These are phyloP conservation scores for Halophytophthora polymorphica DNA, from an alignment of 352 stramenopile genomes.

Conservation along the genomic window DNA sequence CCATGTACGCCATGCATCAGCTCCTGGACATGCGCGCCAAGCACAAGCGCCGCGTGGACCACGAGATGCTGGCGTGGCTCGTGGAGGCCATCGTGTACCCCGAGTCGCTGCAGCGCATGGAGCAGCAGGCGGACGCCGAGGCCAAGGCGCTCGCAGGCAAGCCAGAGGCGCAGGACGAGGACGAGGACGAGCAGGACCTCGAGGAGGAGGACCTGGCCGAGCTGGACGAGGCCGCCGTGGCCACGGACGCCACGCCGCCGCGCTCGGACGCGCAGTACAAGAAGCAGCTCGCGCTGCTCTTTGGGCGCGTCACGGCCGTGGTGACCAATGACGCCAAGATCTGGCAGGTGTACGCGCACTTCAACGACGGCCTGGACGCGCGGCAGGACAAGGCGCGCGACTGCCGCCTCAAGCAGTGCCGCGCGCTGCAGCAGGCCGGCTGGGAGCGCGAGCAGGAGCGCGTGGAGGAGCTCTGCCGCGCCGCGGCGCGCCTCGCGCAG, in stretches of 20 bases:
- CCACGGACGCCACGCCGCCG: constrained; percentile 47
- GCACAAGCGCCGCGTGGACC: constrained; percentile 74
- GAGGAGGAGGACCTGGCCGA: constrained; percentile 52
- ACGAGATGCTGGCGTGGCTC: constrained; percentile 78
- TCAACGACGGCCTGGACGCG: constrained; percentile 59
- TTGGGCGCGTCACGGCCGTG: constrained; percentile 74
- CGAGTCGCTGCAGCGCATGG: constrained; percentile 37
- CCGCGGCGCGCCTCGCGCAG: constrained; percentile 48
- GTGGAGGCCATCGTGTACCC: constrained; percentile 78
- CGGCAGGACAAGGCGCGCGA: constrained; percentile 71
- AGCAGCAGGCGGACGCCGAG: constrained; percentile 32
- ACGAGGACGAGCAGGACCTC: constrained; percentile 25
- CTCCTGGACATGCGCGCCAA: constrained; percentile 77
- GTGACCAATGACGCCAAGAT: constrained; percentile 76
- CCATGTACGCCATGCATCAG: constrained; percentile 84
- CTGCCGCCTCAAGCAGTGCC: constrained; percentile 76
- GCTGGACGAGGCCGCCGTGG: constrained; percentile 42
- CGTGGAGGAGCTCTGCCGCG: constrained; percentile 58
- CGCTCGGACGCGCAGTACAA: constrained; percentile 63
- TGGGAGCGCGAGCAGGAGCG: constrained; percentile 64
- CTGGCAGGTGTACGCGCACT: constrained; percentile 83
- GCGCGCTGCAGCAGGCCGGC: constrained; percentile 57
- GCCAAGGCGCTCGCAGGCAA: constrained; percentile 17
- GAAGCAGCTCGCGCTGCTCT: constrained; percentile 73
- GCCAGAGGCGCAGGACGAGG: constrained; percentile 21